Base-by-base conservation (phyloP, 1,139 yeast species). In the Pneumocystis sp. region DNA sequence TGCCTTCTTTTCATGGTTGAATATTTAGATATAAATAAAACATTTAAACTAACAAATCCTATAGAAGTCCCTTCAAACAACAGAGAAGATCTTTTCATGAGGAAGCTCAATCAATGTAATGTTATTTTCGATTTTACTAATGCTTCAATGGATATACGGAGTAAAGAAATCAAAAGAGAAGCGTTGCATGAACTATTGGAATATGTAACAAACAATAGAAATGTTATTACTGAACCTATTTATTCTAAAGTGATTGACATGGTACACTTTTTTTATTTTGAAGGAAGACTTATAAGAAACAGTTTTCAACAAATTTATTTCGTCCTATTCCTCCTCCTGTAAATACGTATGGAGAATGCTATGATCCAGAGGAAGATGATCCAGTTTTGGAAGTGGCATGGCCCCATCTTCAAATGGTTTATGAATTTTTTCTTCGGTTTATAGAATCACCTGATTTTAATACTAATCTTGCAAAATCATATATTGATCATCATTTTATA, bases 301-400 rank as follows among this genome's bases (percentile, higher is more conserved):
- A 65, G 67, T 95, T 91, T 76, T 86, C 85, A 72, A 83, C 82
- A 69, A 93, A 93, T 76, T 80, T 93, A 66, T 90, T 93, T 76
- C 83, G 99, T 73, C 96, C 97, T 42, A 89, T 93, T 61, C 97
- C 98, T 2, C 98, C 99, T 0, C 97, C 97, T 0, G 96, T 91
- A 61, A 93, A 95, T 74, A 97, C 97, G 3, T 83, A 91, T 59
- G 98, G 98, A 56, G 98, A 95, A 69, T 82, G 93, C 39, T 95
- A 83, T 75, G 98, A 95, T 72, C 98, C 99, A 0, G 98, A 93
- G 77, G 99, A 93, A 77, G 98, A 93, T 77, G 99, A 93, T 76
- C 97, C 97, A 1, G 96, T 93, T 60, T 85, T 85, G 72, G 98
- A 95, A 74, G 84, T 93, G 68, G 93, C 97, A 5, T 93, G 99